Evolutionary conservation across 805 yeast species (phyloP), one percentile per base, ranked within the genome.

Genomic region (Saccharomycopsis capsularis): DNA sequence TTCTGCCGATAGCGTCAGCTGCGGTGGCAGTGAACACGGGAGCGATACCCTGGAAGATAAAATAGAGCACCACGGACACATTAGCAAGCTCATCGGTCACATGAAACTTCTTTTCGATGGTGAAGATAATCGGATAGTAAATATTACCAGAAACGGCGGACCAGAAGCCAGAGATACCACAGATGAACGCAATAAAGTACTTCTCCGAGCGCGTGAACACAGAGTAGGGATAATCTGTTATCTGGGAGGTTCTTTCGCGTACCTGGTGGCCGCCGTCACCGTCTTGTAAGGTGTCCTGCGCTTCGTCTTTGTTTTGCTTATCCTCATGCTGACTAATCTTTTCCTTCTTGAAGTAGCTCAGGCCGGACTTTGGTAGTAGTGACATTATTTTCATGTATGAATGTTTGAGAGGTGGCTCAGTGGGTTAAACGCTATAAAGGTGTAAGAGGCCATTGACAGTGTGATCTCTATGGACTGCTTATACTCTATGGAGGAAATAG

Each of bases 61-160:
- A 73, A 57, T 87, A 88, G 0, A 85, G 80, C 1, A 88, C 90
- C 36, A 89, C 83, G 0, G 95, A 77, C n/a, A 84, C 59, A 60
- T 88, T 85, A 47, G 81, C 78, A 48, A 70, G 66, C 47, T 79
- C 82, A 44, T 78, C 77, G 2, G 79, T 59, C 3, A 82, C 74
- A 42, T 71, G 56, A 57, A 88, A 85, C 25, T 77, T 63, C 0
- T 62, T 55, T 43, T 79, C 76, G 6, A 89, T 66, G 3, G 72
- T 68, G 0, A 81, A 76, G 16, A 88, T 64, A 0, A 88, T 88
- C 0, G 95, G 95, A 64, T 85, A 82, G 60, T 85, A 88, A 11
- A 87, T 85, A 0, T 95, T 85, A 55, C 82, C 76, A 0, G 90
- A 79, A 2, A 85, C 68, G 0, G 93, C 69, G 1, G 95, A 85